phyloP scores from a whole-genome alignment of 139 green algal genomes.

The Chlorella vulgaris region DNA sequence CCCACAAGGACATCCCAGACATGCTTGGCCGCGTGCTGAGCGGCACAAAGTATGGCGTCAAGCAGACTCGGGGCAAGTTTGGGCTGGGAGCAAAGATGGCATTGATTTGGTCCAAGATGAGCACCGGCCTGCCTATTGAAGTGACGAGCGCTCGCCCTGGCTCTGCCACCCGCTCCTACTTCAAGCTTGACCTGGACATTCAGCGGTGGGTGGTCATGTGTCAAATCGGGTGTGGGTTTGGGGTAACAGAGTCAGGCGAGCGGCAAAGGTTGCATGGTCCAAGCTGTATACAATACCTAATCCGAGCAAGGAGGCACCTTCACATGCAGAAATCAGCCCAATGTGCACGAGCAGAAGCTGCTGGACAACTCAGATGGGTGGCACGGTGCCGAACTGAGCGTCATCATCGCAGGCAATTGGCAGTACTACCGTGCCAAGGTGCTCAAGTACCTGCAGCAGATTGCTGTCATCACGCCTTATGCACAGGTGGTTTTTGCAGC shows the following conservation, averaged over 20 bases:
- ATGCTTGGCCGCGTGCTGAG: constrained; percentile 93
- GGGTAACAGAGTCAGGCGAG: too few relatives aligned
- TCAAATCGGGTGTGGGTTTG: not conserved
- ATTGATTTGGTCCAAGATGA: constrained; percentile 97
- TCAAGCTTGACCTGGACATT: constrained; percentile 97
- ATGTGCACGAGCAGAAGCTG: constrained; percentile 80
- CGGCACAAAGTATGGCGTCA: constrained; percentile 96
- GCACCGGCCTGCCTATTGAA: constrained; percentile 91
- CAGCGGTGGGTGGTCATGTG: constrained; percentile 54
- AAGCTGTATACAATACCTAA: too few relatives aligned
- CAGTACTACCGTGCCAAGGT: constrained; percentile 82
- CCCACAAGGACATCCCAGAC: constrained; percentile 92
- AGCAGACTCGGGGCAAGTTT: constrained; percentile 97
- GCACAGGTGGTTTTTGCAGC: constrained; percentile 48
- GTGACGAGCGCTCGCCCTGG: constrained; percentile 68
- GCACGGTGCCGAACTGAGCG: constrained; percentile 81
- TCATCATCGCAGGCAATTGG: constrained; percentile 95
- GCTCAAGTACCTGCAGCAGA: constrained; percentile 91
- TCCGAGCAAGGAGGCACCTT: not conserved
- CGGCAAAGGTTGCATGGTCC: too few relatives aligned
- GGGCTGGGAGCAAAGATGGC: constrained; percentile 98
- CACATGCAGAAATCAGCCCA: constrained; percentile 83
- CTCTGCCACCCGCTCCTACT: constrained; percentile 70
- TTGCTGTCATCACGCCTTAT: constrained; percentile 98
- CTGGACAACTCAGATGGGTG: constrained; percentile 78